These are phyloP conservation scores for Starmerella sp. DNA, from an alignment of 805 yeast genomes.

Conservation along the genomic window DNA sequence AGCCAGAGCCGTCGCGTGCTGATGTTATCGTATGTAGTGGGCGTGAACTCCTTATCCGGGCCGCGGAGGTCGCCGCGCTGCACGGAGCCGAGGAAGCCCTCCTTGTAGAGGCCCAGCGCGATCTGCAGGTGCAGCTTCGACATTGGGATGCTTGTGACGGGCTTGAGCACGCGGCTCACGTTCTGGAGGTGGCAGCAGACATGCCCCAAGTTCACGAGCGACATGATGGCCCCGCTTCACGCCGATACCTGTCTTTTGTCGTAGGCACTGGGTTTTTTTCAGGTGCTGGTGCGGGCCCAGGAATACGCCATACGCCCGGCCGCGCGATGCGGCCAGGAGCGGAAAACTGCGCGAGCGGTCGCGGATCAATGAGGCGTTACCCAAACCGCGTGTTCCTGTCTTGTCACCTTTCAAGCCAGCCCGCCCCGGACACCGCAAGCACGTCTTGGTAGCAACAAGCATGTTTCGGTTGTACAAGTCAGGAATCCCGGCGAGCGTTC, in stretches of 20 bases:
- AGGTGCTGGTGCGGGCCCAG: background rate
- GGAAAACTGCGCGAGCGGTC: background rate
- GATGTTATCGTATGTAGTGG: slow-evolving; percentile 76
- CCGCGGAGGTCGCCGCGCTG: slow-evolving; percentile 77
- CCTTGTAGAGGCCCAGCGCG: slow-evolving; percentile 73
- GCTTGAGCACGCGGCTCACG: slow-evolving; percentile 60
- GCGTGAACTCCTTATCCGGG: slow-evolving; percentile 52
- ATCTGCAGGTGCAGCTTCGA: slow-evolving; percentile 72
- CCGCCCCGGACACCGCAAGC: background rate
- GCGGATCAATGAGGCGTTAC: background rate
- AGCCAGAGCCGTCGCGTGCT: slow-evolving; percentile 83
- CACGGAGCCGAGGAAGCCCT: slow-evolving; percentile 76
- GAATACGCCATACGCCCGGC: background rate
- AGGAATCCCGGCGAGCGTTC: background rate
- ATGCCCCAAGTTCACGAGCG: slow-evolving; percentile 72
- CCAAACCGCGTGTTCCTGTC: background rate
- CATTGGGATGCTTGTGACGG: slow-evolving; percentile 73
- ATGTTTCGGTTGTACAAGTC: background rate
- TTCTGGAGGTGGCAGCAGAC: slow-evolving; percentile 83
- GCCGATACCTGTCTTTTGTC: background rate
- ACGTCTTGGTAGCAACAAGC: background rate
- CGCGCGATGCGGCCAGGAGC: background rate
- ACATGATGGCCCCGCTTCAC: slow-evolving; percentile 40
- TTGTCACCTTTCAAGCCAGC: background rate
- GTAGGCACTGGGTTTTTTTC: background rate